These are phyloP conservation scores for Trichophaea hybrida DNA, from an alignment of 2,329 filamentous ascomycete genomes.

Conservation along the genomic window DNA sequence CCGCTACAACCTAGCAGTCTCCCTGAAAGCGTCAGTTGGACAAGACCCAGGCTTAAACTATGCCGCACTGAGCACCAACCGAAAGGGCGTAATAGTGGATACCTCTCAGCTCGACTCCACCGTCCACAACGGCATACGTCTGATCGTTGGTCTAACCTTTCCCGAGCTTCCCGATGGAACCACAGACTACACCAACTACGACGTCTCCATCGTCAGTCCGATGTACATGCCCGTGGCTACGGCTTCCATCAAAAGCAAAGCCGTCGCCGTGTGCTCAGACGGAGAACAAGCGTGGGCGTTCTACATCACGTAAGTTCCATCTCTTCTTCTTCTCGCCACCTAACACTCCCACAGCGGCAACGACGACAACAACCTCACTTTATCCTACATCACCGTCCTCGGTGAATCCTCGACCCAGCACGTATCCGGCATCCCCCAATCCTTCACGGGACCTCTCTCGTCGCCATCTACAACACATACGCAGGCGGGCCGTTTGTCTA, in stretches of 20 bases:
- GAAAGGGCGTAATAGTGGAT: not conserved
- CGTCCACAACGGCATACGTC: not conserved
- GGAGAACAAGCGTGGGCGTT: not conserved
- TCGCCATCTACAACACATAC: too few species aligned
- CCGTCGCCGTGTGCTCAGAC: not conserved
- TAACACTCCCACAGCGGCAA: too few species aligned
- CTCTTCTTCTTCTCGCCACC: too few species aligned
- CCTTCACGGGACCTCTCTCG: too few species aligned
- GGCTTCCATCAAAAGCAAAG: not conserved
- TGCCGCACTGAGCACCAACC: not conserved
- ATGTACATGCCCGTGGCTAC: not conserved
- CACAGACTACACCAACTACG: not conserved
- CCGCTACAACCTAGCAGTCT: not conserved
- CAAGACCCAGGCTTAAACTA: not conserved
- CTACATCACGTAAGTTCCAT: not conserved
- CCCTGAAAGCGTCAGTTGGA: not conserved
- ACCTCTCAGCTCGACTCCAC: not conserved
- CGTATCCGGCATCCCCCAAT: too few species aligned
- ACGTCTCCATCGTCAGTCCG: not conserved
- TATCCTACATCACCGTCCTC: too few species aligned
- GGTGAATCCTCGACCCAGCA: too few species aligned
- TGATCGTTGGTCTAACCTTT: not conserved
- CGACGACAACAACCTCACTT: too few species aligned
- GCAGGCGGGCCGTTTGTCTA: too few species aligned
- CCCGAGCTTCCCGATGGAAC: not conserved